Conservation (phyloP, 306 rosid species). For the Myrica gale region DNA sequence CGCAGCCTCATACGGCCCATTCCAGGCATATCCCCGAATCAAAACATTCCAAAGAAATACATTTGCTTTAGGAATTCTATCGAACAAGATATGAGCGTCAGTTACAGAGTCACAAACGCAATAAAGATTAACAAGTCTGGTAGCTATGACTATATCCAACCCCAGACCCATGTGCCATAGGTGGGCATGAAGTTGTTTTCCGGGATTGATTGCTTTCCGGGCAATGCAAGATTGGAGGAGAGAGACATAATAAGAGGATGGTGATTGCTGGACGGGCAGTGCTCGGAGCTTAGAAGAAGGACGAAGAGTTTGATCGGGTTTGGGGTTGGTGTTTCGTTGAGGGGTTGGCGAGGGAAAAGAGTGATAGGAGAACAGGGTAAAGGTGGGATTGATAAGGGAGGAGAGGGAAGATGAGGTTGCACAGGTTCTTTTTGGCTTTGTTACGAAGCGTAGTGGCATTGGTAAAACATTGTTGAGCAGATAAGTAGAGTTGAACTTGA, state of each 20-base stretch:
- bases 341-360: constrained; percentile 29
- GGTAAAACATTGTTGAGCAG: neutral
- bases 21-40: constrained; percentile 77
- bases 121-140: constrained; percentile 55
- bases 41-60: constrained; percentile 76
- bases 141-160: constrained; percentile 39
- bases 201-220: constrained; percentile 51
- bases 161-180: constrained; percentile 57
- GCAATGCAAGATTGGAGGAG: constrained; percentile 54
- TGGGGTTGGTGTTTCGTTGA: constrained; percentile 10
- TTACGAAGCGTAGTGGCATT: constrained; percentile 38
- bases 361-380: constrained; percentile 20
- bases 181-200: constrained; percentile 64
- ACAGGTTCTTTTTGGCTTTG: constrained; percentile 29
- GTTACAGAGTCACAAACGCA: constrained; percentile 41
- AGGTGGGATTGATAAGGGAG: constrained; percentile 12
- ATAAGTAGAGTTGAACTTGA: neutral
- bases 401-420: constrained; percentile 21
- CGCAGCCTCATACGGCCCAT: constrained; percentile 67
- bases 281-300: constrained; percentile 22
- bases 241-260: constrained; percentile 33
- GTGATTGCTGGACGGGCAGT: constrained; percentile 20
- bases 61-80: constrained; percentile 57
- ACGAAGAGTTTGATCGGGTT: constrained; percentile 6
- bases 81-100: constrained; percentile 59